A percentile compares a stretch with the other conserved stretches of the same genome.
These are phyloP conservation scores for Hyphopichia homilentoma DNA, from an alignment of 805 yeast species.

Conservation along the genomic window DNA sequence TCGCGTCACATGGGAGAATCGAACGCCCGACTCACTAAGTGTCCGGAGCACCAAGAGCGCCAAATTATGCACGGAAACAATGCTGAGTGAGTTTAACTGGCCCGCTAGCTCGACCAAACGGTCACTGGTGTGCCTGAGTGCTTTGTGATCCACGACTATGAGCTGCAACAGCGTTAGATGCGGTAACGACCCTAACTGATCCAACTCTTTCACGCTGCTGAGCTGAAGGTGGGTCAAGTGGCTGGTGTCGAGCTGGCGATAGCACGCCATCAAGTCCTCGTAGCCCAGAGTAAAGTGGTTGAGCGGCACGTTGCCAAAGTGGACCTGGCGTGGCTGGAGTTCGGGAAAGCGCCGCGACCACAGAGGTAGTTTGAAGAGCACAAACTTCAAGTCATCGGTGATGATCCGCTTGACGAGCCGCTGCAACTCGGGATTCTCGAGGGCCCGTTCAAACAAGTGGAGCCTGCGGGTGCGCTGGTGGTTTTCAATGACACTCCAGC, in stretches of 20 bases:
- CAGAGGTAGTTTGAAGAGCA: slow-evolving; percentile 9
- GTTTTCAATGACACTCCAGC: too few species aligned
- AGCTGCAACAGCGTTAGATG: slow-evolving; percentile 3
- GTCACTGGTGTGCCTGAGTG: slow-evolving; percentile 2
- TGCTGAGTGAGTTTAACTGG: slow-evolving; percentile 4
- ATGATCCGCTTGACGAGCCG: slow-evolving; percentile 3
- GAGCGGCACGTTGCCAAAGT: slow-evolving; percentile 9
- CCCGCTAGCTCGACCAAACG: not conserved
- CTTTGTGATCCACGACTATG: slow-evolving; percentile 4
- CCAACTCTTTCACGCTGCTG: slow-evolving; percentile 5
- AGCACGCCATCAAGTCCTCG: slow-evolving; percentile 8
- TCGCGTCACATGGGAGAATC: slow-evolving; percentile 3
- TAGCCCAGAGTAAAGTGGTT: slow-evolving; percentile 7
- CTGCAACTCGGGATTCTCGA: too few species aligned
- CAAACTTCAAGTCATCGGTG: slow-evolving; percentile 9
- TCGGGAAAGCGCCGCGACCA: slow-evolving; percentile 8
- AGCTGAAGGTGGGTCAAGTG: slow-evolving; percentile 6
- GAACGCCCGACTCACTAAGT: slow-evolving; percentile 1
- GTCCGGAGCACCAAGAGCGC: slow-evolving; percentile 6
- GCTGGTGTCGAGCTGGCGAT: slow-evolving; percentile 1
- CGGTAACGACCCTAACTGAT: not conserved
- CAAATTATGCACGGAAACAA: slow-evolving; percentile 8
- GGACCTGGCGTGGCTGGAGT: slow-evolving; percentile 3
- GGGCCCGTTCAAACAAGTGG: too few species aligned
- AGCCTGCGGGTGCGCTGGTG: too few species aligned